Conservation (phyloP, 331 rosid genomes). For the Malus hybrid region DNA sequence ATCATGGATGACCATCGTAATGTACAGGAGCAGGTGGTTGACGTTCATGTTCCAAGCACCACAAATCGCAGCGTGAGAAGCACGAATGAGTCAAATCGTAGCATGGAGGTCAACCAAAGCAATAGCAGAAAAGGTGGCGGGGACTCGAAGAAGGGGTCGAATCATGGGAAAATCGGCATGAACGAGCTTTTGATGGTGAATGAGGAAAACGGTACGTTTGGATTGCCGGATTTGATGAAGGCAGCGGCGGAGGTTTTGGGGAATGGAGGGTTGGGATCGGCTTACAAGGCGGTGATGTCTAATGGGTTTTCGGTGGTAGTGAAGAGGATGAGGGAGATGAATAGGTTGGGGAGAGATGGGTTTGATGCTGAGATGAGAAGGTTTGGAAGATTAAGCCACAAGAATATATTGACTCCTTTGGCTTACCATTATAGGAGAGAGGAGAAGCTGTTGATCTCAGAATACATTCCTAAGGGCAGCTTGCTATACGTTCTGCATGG, state of each 20-base stretch:
- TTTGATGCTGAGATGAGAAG: constrained; percentile 81
- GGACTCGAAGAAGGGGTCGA: constrained; percentile 34
- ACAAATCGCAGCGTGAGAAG: constrained; percentile 7
- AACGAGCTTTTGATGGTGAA: constrained; percentile 65
- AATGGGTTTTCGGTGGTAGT: constrained; percentile 79
- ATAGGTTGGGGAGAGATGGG: constrained; percentile 56
- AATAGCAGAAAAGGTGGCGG: constrained; percentile 18
- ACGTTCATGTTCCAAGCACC: constrained; percentile 43
- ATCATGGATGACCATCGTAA: constrained; percentile 3
- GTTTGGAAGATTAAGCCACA: constrained; percentile 53
- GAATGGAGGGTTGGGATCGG: constrained; percentile 73
- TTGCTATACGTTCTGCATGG: constrained; percentile 79
- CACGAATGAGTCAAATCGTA: neutral
- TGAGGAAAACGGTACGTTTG: constrained; percentile 63
- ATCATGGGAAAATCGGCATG: constrained; percentile 19
- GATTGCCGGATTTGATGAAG: constrained; percentile 84
- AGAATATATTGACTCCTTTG: constrained; percentile 58
- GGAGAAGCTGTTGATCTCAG: constrained; percentile 70
- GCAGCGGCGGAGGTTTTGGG: constrained; percentile 92
- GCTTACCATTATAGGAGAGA: constrained; percentile 78
- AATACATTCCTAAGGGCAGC: constrained; percentile 82
- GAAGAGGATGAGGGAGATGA: constrained; percentile 79
- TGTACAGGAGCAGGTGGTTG: constrained; percentile 19
- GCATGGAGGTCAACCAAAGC: neutral
- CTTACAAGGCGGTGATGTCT: constrained; percentile 65